These are phyloP conservation scores for Eucalyptus cladocalyx DNA, from an alignment of 345 rosid species.

Conservation along the genomic window DNA sequence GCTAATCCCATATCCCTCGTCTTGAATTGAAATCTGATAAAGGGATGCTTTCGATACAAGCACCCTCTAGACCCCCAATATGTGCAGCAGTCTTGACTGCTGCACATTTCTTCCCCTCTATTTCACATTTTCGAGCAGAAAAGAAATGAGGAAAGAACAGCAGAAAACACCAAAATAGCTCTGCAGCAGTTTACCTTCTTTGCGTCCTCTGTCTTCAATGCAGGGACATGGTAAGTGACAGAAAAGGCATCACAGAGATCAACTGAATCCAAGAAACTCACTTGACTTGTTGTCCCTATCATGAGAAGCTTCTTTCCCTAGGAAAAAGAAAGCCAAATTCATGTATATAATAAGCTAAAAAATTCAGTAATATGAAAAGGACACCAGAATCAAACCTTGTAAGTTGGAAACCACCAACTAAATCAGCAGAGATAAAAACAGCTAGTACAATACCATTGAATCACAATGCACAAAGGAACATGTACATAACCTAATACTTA, in stretches of 20 bases:
- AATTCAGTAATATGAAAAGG: background rate
- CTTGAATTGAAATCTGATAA: background rate
- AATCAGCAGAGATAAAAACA: background rate
- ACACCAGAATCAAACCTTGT: background rate
- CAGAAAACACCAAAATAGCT: background rate
- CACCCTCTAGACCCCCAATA: background rate
- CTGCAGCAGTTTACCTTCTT: conserved; percentile 47
- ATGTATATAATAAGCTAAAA: background rate
- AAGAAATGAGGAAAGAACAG: background rate
- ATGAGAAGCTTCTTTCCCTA: conserved; percentile 88
- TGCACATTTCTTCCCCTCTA: background rate
- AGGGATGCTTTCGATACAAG: background rate
- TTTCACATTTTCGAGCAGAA: too few species aligned
- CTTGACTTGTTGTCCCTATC: conserved; percentile 87
- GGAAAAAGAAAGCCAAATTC: background rate
- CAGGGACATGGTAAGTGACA: conserved; percentile 59
- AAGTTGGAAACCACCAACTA: background rate
- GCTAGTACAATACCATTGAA: too few species aligned
- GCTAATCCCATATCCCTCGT: background rate
- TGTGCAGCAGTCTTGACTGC: background rate
- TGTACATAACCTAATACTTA: fast-evolving
- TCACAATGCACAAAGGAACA: background rate
- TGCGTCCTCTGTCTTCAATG: conserved; percentile 55
- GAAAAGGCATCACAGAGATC: conserved; percentile 62
- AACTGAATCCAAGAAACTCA: conserved; percentile 63